Conservation (phyloP, 768 basidiomycete species). For the Lentinula detonsa region DNA sequence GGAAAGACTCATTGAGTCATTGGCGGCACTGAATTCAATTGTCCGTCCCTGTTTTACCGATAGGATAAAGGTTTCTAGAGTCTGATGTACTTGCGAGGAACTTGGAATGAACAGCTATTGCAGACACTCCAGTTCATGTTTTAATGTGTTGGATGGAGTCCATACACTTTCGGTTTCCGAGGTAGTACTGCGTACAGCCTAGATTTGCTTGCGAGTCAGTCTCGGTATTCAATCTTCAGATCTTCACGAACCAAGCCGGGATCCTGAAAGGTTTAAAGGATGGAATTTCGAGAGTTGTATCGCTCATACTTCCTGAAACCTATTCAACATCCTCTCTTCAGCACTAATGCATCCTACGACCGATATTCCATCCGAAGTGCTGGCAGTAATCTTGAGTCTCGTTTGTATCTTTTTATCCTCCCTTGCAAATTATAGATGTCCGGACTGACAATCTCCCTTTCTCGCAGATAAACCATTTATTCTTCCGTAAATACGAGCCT, state of each 20-base stretch:
- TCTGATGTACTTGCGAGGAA: neutral
- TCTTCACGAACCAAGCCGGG: neutral
- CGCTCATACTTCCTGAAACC: neutral
- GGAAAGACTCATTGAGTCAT: conserved; percentile 1
- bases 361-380: neutral
- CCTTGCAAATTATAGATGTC: neutral
- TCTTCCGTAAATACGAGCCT: conserved; percentile 3
- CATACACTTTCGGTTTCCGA: neutral
- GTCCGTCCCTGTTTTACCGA: neutral
- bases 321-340: neutral
- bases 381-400: neutral
- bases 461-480: conserved; percentile 1
- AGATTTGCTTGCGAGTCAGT: neutral
- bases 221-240: neutral
- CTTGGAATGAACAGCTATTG: neutral
- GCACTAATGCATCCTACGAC: neutral
- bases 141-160: neutral
- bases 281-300: neutral
- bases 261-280: neutral
- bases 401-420: neutral
- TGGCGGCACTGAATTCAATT: neutral
- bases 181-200: conserved; percentile 3
- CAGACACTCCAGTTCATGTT: neutral
- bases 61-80: neutral
- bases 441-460: neutral